phyloP scores from a whole-genome alignment of 177 flowering plant genomes.

The Vitis hybrid region DNA sequence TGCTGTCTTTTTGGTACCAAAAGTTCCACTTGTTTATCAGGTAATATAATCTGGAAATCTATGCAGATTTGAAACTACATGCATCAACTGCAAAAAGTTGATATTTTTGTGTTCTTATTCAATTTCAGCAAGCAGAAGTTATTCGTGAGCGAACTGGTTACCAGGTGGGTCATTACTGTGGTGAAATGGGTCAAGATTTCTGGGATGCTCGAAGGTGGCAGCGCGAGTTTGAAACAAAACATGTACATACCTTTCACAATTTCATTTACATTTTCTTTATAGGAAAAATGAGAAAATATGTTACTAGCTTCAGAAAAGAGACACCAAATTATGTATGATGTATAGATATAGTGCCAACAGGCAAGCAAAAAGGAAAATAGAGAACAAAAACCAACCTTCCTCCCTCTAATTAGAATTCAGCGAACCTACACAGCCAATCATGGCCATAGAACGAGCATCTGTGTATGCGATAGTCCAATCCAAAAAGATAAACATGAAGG shows the following conservation, averaged over 20 bases:
- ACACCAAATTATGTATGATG: no score
- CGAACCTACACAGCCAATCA: no score
- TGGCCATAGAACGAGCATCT: no score
- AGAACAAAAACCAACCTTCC: no score
- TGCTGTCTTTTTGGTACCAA: conserved; percentile 93
- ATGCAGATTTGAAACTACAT: neutral
- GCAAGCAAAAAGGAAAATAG: no score
- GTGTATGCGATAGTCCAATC: no score
- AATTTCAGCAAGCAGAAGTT: conserved; percentile 95
- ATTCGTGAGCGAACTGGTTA: conserved; percentile 83
- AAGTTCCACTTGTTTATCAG: conserved; percentile 99
- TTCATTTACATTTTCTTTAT: neutral
- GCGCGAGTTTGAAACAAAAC: conserved; percentile 91
- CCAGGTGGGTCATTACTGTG: conserved; percentile 96
- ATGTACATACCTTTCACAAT: conserved; percentile 41
- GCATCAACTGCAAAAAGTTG: conserved; percentile 1
- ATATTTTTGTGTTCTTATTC: conserved; percentile 8
- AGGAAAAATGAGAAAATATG: no score
- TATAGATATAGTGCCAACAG: no score
- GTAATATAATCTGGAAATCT: conserved; percentile 27
- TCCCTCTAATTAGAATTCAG: no score
- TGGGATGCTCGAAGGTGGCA: conserved; percentile 99
- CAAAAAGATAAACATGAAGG: no score
- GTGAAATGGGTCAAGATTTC: conserved; percentile 99
- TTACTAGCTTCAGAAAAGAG: no score